Base-by-base conservation (phyloP, 2,329 filamentous ascomycete genomes). In the Nannizziopsis barbatae region DNA sequence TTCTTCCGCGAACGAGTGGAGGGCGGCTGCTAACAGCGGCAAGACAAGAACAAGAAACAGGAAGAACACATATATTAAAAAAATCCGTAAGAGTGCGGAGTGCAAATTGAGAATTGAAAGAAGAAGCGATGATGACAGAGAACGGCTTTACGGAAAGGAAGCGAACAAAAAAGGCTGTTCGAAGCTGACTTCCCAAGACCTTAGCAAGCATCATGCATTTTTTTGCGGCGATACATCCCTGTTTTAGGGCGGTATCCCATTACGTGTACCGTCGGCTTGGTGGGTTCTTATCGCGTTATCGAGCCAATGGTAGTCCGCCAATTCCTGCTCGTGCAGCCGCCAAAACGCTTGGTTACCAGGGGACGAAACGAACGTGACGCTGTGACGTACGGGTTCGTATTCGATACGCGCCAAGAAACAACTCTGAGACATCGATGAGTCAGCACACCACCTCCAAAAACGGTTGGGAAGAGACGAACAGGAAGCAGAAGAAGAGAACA, bases 371-470 rank as follows among this genome's bases (percentile, higher is more conserved):
- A 11, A 27, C 12, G 42, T 37, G 15, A 36, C 11, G 37, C 12
- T n/a, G 27, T n/a, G n/a, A 3, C 3, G 45, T 47, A 47, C 33
- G 10, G 33, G 11, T 14, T 12, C 5, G 45, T 47, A 41, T 20
- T 41, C 15, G 27, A 47, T 45, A 41, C 38, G 17, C 12, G 9
- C 10, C 36, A 27, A 27, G 22, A 27, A 27, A 27, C 22, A 12
- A 12, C 4, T 41, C 37, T 35, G 45, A 47, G 38, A 47, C 45
- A 47, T 15, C 14, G 45, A 36, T 47, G 32, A 47, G 45, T 47
- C 45, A 47, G 5, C 11, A 30, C 27, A 14, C 14, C 12, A 33
- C 30, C 14, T 30, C 20, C 7, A 27, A 3, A 27, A 27, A 27
- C 22, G 22, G 22, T 27, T 7, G 22, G 7, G 22, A 27, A 4